A percentile compares a stretch with the other conserved stretches of the same genome.
Evolutionary conservation across 2,329 filamentous ascomycete genomes (phyloP).

Genomic region (Cryphonectria carpinicola): DNA sequence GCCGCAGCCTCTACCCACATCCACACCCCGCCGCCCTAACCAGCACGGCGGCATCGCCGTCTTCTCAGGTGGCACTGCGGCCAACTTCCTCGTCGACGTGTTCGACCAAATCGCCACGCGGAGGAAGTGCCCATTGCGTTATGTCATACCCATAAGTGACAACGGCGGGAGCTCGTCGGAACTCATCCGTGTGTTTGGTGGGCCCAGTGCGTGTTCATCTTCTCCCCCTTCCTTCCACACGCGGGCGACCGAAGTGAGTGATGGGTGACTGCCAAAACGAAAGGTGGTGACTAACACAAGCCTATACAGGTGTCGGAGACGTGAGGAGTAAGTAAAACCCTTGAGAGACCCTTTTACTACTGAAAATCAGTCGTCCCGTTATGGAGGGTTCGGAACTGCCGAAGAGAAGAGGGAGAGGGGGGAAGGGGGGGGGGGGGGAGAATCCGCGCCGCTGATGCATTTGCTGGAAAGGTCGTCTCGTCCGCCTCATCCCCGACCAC

Average conservation of each 20-base stretch:
- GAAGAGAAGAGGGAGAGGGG: background rate
- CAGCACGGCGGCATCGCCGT: constrained; percentile 68
- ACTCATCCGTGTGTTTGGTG: constrained; percentile 91
- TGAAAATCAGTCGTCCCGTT: no score
- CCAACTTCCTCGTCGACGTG: constrained; percentile 90
- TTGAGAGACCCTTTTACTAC: background rate
- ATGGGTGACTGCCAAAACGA: background rate
- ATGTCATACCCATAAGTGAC: constrained; percentile 93
- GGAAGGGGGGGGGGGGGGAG: no score
- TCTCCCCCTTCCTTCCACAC: background rate
- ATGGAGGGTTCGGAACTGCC: background rate
- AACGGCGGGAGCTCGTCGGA: constrained; percentile 95
- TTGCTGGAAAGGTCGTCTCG: constrained; percentile 71
- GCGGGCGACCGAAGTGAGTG: background rate
- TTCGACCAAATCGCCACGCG: constrained; percentile 70
- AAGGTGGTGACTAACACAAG: constrained; percentile 17
- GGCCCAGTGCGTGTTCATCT: constrained; percentile 66
- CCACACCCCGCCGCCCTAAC: constrained; percentile 17
- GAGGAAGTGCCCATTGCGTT: constrained; percentile 71
- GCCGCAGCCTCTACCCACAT: constrained; percentile 22
- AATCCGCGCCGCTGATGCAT: constrained; percentile 11
- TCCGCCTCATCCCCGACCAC: constrained; percentile 81
- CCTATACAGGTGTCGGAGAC: constrained; percentile 62
- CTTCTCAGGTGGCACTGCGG: constrained; percentile 92
- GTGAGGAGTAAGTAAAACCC: constrained; percentile 50